Conservation (phyloP, 192 early-diverging fungal genomes). For the Entrophospora sp. region DNA sequence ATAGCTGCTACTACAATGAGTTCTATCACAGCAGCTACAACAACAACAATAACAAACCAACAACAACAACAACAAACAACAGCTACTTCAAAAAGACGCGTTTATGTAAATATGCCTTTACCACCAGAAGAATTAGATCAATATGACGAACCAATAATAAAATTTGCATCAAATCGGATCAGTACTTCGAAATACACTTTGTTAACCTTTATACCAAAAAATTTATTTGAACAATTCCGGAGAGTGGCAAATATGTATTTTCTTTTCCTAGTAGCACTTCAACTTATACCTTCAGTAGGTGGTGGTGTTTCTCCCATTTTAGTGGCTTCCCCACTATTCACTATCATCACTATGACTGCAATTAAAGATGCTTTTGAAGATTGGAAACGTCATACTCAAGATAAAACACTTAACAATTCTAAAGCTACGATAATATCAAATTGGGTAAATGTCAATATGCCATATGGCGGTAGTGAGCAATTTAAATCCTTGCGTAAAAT, state of each 20-base stretch:
- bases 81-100: slow-evolving; percentile 23
- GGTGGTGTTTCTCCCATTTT: slow-evolving; percentile 61
- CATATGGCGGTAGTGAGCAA: slow-evolving; percentile 9
- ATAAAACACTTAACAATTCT: slow-evolving; percentile 70
- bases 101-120: slow-evolving; percentile 29
- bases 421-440: slow-evolving; percentile 38
- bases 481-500: slow-evolving; percentile 1
- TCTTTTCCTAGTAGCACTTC: slow-evolving; percentile 88
- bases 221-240: slow-evolving; percentile 94
- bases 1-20: too few species aligned
- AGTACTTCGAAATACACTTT: slow-evolving; percentile 85
- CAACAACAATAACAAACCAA: too few species aligned
- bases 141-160: slow-evolving; percentile 17
- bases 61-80: too few species aligned
- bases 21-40: too few species aligned
- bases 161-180: slow-evolving; percentile 60
- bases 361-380: too few species aligned
- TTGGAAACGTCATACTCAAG: slow-evolving; percentile 70
- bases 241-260: slow-evolving; percentile 90
- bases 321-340: slow-evolving; percentile 70
- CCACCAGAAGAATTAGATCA: slow-evolving; percentile 19
- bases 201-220: too few species aligned
- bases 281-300: slow-evolving; percentile 48
- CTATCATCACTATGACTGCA: slow-evolving; percentile 72
- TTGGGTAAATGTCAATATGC: slow-evolving; percentile 57